These are phyloP conservation scores for Dissophora ornata DNA, from an alignment of 192 early-diverging fungal species.

Conservation along the genomic window DNA sequence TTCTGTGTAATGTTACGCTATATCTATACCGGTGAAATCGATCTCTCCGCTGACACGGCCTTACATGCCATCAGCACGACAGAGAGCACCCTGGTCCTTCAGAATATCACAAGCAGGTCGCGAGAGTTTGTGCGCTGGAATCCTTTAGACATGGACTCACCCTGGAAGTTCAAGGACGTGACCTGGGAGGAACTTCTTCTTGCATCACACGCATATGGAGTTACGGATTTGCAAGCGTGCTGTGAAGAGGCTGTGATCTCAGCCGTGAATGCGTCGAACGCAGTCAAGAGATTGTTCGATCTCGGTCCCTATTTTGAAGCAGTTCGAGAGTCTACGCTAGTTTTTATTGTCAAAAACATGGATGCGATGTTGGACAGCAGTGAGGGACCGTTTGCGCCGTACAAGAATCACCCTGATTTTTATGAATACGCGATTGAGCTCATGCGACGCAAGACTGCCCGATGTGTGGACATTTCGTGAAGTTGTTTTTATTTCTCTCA, in stretches of 20 bases:
- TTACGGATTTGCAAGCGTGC: slow-evolving; percentile 2
- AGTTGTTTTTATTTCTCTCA: too few relatives aligned
- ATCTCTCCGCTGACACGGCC: background rate
- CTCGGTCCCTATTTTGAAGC: background rate
- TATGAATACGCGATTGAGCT: slow-evolving; percentile 11
- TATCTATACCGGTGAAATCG: slow-evolving; percentile 17
- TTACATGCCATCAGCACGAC: background rate
- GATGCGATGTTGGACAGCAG: background rate
- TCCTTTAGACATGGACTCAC: background rate
- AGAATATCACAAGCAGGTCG: background rate
- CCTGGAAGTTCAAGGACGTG: slow-evolving; percentile 17
- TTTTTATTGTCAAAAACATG: slow-evolving; percentile 12
- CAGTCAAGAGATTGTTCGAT: background rate
- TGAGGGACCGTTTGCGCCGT: slow-evolving; percentile 7
- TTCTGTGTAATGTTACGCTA: slow-evolving; percentile 7
- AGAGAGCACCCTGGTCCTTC: background rate
- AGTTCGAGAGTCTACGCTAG: slow-evolving; percentile 3
- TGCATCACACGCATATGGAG: slow-evolving; percentile 3
- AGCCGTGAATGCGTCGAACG: background rate
- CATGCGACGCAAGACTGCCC: slow-evolving; percentile 10
- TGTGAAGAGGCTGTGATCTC: background rate
- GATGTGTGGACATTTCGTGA: too few relatives aligned
- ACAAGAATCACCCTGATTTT: slow-evolving; percentile 13
- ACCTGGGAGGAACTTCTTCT: slow-evolving; percentile 6
- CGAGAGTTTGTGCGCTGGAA: background rate